Percentiles rank a stretch among this genome's conserved stretches.
Evolutionary conservation across 371 early-diverging fungal genomes (phyloP).

Genomic region (Haplosporangium sp.): DNA sequence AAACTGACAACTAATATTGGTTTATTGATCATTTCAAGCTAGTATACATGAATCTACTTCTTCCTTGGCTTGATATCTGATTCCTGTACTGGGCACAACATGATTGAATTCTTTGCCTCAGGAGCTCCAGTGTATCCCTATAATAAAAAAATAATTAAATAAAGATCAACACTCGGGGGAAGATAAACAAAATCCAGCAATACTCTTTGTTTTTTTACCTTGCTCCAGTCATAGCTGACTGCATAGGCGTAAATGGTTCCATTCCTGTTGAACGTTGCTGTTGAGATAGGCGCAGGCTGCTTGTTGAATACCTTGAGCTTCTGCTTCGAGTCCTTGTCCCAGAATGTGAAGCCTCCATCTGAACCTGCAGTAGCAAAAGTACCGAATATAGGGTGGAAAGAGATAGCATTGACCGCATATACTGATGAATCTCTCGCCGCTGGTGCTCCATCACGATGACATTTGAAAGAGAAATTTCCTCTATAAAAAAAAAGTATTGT

Average conservation of each 20-base stretch:
- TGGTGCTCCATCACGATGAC: constrained; percentile 84
- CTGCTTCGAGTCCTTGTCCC: constrained; percentile 95
- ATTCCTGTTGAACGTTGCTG: constrained; percentile 87
- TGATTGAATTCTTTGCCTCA: constrained; percentile 56
- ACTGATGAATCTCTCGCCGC: constrained; percentile 71
- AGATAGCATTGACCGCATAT: constrained; percentile 85
- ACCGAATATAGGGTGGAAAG: constrained; percentile 89
- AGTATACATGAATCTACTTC: constrained; percentile 33
- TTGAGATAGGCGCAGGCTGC: constrained; percentile 76
- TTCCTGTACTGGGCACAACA: constrained; percentile 63
- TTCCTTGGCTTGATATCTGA: constrained; percentile 66
- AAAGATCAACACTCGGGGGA: not conserved
- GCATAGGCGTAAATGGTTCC: constrained; percentile 96
- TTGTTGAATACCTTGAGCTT: constrained; percentile 80
- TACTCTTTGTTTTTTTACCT: constrained; percentile 60
- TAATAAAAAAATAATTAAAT: not conserved
- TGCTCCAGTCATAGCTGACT: constrained; percentile 97
- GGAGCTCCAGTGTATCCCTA: constrained; percentile 46
- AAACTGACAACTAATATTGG: too few species aligned
- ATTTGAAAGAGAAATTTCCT: constrained; percentile 93
- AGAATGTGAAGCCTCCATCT: constrained; percentile 93
- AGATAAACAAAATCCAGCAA: not conserved
- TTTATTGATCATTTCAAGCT: not conserved
- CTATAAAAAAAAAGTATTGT: constrained; percentile 39
- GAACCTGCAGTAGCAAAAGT: constrained; percentile 94